Base-by-base conservation (phyloP, 139 green algal species). In the Micractinium conductrix region DNA sequence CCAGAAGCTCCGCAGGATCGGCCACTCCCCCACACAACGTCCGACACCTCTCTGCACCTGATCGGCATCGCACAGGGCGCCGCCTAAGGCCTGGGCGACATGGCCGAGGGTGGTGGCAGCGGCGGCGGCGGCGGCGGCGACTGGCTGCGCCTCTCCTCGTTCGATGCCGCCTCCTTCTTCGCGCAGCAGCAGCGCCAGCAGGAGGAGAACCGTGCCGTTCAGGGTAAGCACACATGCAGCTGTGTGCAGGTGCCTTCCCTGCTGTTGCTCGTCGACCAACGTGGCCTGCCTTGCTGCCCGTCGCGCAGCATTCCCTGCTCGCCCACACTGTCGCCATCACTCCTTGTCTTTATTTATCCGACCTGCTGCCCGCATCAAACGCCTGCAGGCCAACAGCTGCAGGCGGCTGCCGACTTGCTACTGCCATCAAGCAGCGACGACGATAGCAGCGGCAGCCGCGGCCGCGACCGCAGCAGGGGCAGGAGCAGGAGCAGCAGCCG, bases 361-460 rank as follows among this genome's bases (percentile, higher is more conserved):
- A n/a, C n/a, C n/a, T n/a, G n/a, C n/a, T n/a, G n/a, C n/a, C n/a
- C n/a, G n/a, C n/a, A n/a, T n/a, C n/a, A n/a, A n/a, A n/a, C n/a
- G 63, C 38, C 42, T 43, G 80, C 85, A 89, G 85, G 58, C 37
- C 71, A 74, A 12, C 63, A 83, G 62, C 85, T 89, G 44, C 71
- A 75, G 10, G 53, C 48, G 1, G 85, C 74, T 1, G 81, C 81
- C 16, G 80, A 86, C 22, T 45, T 80, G 38, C 79, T 87, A 73
- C 73, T 89, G 50, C 75, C 85, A 19, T 87, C 80, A 48, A 87
- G 80, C 80, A 86, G 72, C 63, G 83, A 87, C 0, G 67, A 68
- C 4, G 55, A 73, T 1, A 78, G 70, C 28, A 65, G 40, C 62
- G 53, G 42, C 53, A 80, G 55, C 81, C 40, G 80, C 37, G 35